Conservation (phyloP, 73 alveolate species). For the Paramecium sexaurelia region DNA sequence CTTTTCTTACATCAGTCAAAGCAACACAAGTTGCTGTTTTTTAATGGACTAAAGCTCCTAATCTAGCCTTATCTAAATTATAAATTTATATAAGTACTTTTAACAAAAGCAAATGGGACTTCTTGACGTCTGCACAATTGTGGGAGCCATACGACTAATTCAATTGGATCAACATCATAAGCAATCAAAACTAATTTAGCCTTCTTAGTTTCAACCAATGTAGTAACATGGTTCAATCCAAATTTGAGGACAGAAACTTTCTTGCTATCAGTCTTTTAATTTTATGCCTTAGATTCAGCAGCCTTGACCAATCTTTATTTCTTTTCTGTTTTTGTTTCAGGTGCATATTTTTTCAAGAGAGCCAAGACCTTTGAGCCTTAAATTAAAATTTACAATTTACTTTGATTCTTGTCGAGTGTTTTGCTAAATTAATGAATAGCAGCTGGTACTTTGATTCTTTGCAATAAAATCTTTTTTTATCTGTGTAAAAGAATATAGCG, state of each 20-base stretch:
- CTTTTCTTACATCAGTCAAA: slow-evolving; percentile 95
- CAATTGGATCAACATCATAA: slow-evolving; percentile 99
- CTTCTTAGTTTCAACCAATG: slow-evolving; percentile 94
- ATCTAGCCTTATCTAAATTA: slow-evolving; percentile 87
- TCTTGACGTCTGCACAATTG: slow-evolving; percentile 97
- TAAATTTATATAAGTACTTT: slow-evolving; percentile 65
- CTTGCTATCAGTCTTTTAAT: slow-evolving; percentile 89
- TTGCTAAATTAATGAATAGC: slow-evolving; percentile 85
- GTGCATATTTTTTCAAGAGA: slow-evolving; percentile 87
- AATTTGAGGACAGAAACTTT: slow-evolving; percentile 89
- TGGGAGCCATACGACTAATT: slow-evolving; percentile 96
- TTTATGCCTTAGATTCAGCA: slow-evolving; percentile 90
- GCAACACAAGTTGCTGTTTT: slow-evolving; percentile 99
- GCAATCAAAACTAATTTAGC: slow-evolving; percentile 98
- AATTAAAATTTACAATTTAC: neutral
- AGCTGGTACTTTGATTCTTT: slow-evolving; percentile 98
- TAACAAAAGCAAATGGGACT: slow-evolving; percentile 93
- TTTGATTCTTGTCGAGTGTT: slow-evolving; percentile 75
- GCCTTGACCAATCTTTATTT: slow-evolving; percentile 89
- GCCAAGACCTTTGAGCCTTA: slow-evolving; percentile 84
- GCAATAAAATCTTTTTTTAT: slow-evolving; percentile 96
- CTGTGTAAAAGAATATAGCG: slow-evolving; percentile 96
- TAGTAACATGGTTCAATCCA: slow-evolving; percentile 99
- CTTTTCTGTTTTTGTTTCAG: slow-evolving; percentile 97
- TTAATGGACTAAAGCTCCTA: slow-evolving; percentile 98